A percentile compares a stretch with the other conserved stretches of the same genome.
phyloP scores from a whole-genome alignment of 257 asterid species.

The Solanum phureja region DNA sequence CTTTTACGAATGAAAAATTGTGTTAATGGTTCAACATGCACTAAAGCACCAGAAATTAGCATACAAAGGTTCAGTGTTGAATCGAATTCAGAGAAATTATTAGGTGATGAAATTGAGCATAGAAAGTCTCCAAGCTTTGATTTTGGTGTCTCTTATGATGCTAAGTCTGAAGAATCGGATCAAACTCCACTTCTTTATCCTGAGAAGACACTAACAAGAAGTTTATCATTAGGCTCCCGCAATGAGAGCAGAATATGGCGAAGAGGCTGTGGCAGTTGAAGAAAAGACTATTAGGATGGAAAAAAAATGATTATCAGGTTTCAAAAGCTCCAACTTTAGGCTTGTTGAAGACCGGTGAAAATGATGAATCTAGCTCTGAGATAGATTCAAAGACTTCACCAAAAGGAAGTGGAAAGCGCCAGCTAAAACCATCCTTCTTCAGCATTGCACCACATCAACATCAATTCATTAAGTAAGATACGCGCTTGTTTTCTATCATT shows the following conservation, averaged over 20 bases:
- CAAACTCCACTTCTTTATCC: conserved; percentile 55
- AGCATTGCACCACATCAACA: conserved; percentile 40
- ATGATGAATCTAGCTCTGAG: not conserved
- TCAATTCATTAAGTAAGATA: conserved; percentile 11
- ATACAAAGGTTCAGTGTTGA: conserved; percentile 4
- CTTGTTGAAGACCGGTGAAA: conserved; percentile 4
- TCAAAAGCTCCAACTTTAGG: conserved; percentile 6
- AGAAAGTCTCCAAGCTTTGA: conserved; percentile 58
- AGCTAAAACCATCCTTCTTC: conserved; percentile 45
- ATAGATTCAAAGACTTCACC: conserved; percentile 10
- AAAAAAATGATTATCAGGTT: conserved; percentile 31
- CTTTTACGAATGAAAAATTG: not conserved
- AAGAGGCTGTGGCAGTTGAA: conserved; percentile 26
- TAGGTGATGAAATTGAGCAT: conserved; percentile 4
- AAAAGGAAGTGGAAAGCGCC: conserved; percentile 20
- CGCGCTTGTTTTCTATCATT: not conserved
- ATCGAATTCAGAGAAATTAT: not conserved
- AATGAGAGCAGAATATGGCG: conserved; percentile 2
- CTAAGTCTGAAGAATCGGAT: conserved; percentile 39
- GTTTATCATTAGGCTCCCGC: conserved; percentile 29
- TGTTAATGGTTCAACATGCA: not conserved
- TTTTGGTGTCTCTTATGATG: conserved; percentile 32
- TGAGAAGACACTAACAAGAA: conserved; percentile 34
- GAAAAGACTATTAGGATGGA: conserved; percentile 52
- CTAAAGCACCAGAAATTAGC: not conserved